phyloP scores from a whole-genome alignment of 768 basidiomycete genomes.

The Suillus decipiens region DNA sequence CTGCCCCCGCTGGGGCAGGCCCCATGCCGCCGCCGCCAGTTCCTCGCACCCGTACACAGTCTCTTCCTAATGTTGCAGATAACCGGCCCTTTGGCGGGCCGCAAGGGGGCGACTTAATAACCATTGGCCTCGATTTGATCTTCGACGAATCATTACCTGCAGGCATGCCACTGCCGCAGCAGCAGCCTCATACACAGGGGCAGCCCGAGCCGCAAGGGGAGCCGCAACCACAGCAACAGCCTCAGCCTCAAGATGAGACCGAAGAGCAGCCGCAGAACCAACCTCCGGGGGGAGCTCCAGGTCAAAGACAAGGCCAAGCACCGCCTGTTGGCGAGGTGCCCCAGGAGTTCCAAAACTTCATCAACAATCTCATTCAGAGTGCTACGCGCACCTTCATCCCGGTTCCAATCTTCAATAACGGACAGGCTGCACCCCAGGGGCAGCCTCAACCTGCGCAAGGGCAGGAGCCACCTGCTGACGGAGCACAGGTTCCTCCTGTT shows the following conservation, averaged over 20 bases:
- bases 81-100: slow-evolving; percentile 12
- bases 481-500: slow-evolving; percentile 16
- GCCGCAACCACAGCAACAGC: not conserved
- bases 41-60: slow-evolving; percentile 14
- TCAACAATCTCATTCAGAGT: slow-evolving; percentile 6
- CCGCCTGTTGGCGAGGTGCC: not conserved
- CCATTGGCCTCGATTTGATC: slow-evolving; percentile 45
- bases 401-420: not conserved
- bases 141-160: slow-evolving; percentile 23
- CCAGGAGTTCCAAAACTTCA: slow-evolving; percentile 4
- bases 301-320: not conserved
- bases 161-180: not conserved
- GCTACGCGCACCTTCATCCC: slow-evolving; percentile 4
- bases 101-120: slow-evolving; percentile 31
- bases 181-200: not conserved
- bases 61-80: slow-evolving; percentile 23
- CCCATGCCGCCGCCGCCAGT: slow-evolving; percentile 14
- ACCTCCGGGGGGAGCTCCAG: not conserved
- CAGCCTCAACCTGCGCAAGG: slow-evolving; percentile 18
- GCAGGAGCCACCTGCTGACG: slow-evolving; percentile 7
- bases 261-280: slow-evolving; percentile 3
- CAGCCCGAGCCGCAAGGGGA: not conserved
- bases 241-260: not conserved
- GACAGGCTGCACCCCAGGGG: not conserved
- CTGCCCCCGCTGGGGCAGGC: slow-evolving; percentile 10